These are phyloP conservation scores for Termitomyces sp. DNA, from an alignment of 768 basidiomycete genomes.

Conservation along the genomic window DNA sequence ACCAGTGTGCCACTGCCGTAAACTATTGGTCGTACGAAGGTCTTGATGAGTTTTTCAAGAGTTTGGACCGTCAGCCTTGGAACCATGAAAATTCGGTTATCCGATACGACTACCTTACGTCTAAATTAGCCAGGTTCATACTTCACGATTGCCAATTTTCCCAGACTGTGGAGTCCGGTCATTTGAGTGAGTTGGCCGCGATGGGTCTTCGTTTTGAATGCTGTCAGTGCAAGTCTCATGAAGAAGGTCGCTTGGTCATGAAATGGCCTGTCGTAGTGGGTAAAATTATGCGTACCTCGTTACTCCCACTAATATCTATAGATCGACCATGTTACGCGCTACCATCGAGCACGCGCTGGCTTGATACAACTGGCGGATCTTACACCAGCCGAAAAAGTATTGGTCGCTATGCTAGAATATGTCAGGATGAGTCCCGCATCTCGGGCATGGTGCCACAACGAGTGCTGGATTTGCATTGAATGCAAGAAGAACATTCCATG, in stretches of 20 bases:
- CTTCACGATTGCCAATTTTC: constrained; percentile 1
- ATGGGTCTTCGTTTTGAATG: constrained; percentile 9
- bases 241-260: constrained; percentile 11
- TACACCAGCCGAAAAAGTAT: neutral
- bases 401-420: constrained; percentile 1
- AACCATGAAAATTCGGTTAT: constrained; percentile 1
- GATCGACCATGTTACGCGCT: neutral
- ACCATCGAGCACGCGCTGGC: neutral
- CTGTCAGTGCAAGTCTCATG: neutral
- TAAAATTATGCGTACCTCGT: neutral
- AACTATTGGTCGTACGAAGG: neutral
- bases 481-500: constrained; percentile 7
- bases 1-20: neutral
- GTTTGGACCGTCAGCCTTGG: constrained; percentile 3
- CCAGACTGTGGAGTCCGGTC: neutral
- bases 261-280: constrained; percentile 11
- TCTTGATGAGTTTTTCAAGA: neutral
- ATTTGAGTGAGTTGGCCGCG: neutral
- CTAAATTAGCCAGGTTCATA: neutral
- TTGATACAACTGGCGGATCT: neutral
- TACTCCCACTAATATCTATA: neutral
- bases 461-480: constrained; percentile 3
- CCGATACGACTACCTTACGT: constrained; percentile 1
- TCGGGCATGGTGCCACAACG: neutral
- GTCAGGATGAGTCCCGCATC: constrained; percentile 2